Percentiles rank a stretch among this genome's conserved stretches.
Conservation (phyloP, 1,284 basidiomycete species). For the Heliocybe sulcata region DNA sequence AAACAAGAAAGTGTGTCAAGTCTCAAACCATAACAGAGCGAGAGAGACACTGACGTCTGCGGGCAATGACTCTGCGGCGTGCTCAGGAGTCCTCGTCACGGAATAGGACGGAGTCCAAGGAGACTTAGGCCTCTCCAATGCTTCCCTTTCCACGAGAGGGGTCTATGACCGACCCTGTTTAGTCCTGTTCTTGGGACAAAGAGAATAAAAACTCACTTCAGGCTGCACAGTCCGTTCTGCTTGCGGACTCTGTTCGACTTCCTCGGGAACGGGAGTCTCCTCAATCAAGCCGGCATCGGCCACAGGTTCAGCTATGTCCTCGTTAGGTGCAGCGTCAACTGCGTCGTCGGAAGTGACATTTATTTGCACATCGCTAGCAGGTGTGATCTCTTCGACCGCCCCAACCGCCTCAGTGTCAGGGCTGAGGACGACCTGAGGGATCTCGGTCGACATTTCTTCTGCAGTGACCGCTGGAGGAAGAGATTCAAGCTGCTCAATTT, state of each 20-base stretch:
- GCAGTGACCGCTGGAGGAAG: background rate
- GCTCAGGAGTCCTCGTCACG: constrained; percentile 6
- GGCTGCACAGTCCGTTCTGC: background rate
- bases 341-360: no score
- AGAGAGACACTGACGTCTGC: background rate
- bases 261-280: no score
- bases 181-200: background rate
- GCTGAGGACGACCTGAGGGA: background rate
- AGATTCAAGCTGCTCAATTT: background rate
- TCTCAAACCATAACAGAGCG: background rate
- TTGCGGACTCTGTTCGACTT: no score
- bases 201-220: background rate
- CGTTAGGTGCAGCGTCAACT: no score
- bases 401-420: background rate
- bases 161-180: background rate
- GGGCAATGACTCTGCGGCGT: background rate
- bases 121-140: constrained; percentile 10
- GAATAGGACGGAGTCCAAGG: constrained; percentile 15
- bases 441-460: background rate
- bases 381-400: background rate
- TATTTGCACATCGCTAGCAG: no score
- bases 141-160: background rate
- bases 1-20: background rate
- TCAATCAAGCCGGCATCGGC: no score
- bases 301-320: no score